Evolutionary conservation across 371 early-diverging fungal genomes (phyloP).

Genomic region (Mortierella sp.): DNA sequence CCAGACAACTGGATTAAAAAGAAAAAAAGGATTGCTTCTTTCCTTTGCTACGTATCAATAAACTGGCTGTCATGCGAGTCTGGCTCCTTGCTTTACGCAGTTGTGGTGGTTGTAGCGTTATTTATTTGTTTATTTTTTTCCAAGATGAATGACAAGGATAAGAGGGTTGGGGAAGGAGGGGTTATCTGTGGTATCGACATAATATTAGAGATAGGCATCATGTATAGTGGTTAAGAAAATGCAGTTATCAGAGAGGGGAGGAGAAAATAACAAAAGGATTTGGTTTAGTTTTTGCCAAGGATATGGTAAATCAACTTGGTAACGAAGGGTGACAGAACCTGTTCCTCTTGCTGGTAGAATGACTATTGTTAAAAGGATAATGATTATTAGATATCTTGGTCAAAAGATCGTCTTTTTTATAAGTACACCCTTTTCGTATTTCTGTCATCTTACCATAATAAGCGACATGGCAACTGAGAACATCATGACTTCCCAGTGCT

Average conservation of each 20-base stretch:
- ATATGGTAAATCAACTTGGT: constrained; percentile 70
- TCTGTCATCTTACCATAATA: constrained; percentile 65
- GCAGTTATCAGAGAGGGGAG: background rate
- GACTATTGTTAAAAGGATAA: constrained; percentile 50
- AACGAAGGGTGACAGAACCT: constrained; percentile 72
- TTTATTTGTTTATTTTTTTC: background rate
- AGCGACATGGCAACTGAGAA: constrained; percentile 71
- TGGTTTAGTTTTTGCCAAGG: constrained; percentile 66
- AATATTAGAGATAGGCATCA: background rate
- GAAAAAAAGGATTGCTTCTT: background rate
- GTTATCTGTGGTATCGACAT: constrained; percentile 1
- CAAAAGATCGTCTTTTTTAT: background rate
- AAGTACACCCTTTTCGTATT: too few species aligned
- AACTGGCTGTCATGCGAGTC: too few species aligned
- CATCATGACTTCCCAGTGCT: constrained; percentile 73
- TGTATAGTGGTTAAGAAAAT: background rate
- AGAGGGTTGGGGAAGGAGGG: too few species aligned
- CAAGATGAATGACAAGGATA: too few species aligned
- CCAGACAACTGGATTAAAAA: constrained; percentile 1
- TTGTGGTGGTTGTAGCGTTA: too few species aligned
- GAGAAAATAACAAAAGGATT: background rate
- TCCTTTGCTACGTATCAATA: too few species aligned
- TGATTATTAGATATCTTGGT: background rate
- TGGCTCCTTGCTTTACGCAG: too few species aligned
- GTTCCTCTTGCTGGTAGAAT: constrained; percentile 75